Conservation (phyloP, 176 grass and related monocot genomes). For the Stipa capillata region DNA sequence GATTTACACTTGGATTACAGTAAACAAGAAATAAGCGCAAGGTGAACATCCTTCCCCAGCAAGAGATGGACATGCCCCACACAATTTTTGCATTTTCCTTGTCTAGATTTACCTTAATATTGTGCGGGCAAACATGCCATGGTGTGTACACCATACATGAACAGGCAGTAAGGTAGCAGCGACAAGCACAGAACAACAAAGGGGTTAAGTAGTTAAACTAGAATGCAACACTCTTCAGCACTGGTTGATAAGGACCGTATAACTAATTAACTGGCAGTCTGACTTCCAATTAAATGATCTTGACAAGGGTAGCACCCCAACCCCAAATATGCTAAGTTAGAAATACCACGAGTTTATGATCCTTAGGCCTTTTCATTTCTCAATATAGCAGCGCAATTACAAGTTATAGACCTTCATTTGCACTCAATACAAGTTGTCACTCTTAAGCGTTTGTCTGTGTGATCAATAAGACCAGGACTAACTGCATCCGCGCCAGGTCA, state of each 20-base stretch:
- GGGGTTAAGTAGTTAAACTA: not conserved
- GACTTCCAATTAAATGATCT: not conserved
- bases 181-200: not conserved
- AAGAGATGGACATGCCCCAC: not conserved
- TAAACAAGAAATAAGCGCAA: not conserved
- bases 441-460: not conserved
- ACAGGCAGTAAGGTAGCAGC: not conserved
- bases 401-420: not conserved
- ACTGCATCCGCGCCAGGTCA: not conserved
- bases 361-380: not conserved
- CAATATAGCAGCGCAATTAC: not conserved
- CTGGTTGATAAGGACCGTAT: not conserved
- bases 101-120: not conserved
- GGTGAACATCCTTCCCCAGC: not conserved
- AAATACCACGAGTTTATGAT: not conserved
- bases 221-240: not conserved
- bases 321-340: not conserved
- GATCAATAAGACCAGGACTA: not conserved
- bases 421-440: not conserved
- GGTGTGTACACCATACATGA: not conserved
- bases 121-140: not conserved
- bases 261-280: not conserved
- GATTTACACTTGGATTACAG: not conserved
- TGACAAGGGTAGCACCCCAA: not conserved
- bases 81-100: not conserved